Conservation (phyloP, 768 basidiomycete genomes). For the Calvatia gigantea region DNA sequence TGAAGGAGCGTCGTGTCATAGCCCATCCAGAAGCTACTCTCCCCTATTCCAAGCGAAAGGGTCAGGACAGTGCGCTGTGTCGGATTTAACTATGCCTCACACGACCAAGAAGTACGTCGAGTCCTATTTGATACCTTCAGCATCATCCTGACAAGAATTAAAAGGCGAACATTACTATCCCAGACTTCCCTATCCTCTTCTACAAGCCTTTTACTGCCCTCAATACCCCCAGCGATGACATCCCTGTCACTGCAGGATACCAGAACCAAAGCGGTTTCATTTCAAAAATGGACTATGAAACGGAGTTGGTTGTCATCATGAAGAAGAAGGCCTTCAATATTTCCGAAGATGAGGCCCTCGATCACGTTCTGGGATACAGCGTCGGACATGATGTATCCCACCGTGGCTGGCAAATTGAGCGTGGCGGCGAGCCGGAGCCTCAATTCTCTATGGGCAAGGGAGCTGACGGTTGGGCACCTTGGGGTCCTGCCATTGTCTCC, state of each 20-base stretch:
- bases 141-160: neutral
- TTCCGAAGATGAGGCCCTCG: conserved; percentile 35
- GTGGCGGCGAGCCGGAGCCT: conserved; percentile 38
- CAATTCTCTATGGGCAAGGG: conserved; percentile 42
- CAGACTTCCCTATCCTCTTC: conserved; percentile 33
- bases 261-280: conserved; percentile 38
- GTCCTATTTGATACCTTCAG: neutral
- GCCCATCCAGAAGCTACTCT: conserved; percentile 29
- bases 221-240: conserved; percentile 31
- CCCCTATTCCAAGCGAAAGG: conserved; percentile 30
- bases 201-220: conserved; percentile 34
- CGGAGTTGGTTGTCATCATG: conserved; percentile 39
- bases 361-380: conserved; percentile 37
- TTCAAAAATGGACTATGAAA: conserved; percentile 39
- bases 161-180: conserved; percentile 31
- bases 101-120: conserved; percentile 26
- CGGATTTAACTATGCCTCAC: conserved; percentile 33
- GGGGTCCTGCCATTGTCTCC: conserved; percentile 36
- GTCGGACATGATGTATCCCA: conserved; percentile 41
- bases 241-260: conserved; percentile 33
- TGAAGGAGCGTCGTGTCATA: conserved; percentile 12
- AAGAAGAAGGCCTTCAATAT: conserved; percentile 40
- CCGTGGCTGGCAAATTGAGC: conserved; percentile 41
- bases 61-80: conserved; percentile 34
- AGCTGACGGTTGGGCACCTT: conserved; percentile 40